Evolutionary conservation across 2,329 filamentous ascomycete species (phyloP), one percentile per base, ranked within the genome.

Genomic region (Hypoxylon rubiginosum): DNA sequence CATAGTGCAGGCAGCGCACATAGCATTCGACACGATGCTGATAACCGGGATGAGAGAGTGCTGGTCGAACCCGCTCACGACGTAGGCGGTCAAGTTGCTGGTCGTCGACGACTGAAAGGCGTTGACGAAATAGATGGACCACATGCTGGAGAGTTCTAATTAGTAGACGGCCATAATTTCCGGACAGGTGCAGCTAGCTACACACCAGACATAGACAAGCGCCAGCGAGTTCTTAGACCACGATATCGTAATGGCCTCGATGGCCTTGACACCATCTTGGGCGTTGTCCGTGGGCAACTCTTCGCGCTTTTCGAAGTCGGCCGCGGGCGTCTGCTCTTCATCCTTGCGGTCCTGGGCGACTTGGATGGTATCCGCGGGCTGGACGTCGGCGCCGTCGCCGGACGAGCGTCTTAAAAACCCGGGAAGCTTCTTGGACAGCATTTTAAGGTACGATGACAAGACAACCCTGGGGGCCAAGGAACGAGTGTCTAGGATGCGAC

Each of bases 1-100:
- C 4, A 88, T 83, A 69, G 86, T 86, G 49, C 84, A 80, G 10
- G 87, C 82, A 45, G 85, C 86, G 74, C 77, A 74, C 62, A 86
- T 83, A 28, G 82, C 76, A 63, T 76, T 79, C 3, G 82, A 77
- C 2, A 86, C 78, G 54, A 86, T 82, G 32, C 79, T 78, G 45
- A 84, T 82, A 8, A 83, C 78, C 1, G 81, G 78, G 26, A 83
- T 73, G 11, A 85, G 75, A 8, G 82, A 84, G 67, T 85, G 84
- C 6, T 76, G 71, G 26, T 77, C 71, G 64, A 83, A 85, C 30
- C 72, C 75, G 68, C 80, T 82, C 15, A 80, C 80, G 19, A 78
- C 76, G 63, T 79, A 82, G 15, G 79, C 74, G 5, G 71, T 73
- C 54, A 82, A 66, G 58, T 75, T 80, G 39, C 64, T 58, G 15